Conservation (phyloP, 768 basidiomycete genomes). For the Butyriboletus loyo region DNA sequence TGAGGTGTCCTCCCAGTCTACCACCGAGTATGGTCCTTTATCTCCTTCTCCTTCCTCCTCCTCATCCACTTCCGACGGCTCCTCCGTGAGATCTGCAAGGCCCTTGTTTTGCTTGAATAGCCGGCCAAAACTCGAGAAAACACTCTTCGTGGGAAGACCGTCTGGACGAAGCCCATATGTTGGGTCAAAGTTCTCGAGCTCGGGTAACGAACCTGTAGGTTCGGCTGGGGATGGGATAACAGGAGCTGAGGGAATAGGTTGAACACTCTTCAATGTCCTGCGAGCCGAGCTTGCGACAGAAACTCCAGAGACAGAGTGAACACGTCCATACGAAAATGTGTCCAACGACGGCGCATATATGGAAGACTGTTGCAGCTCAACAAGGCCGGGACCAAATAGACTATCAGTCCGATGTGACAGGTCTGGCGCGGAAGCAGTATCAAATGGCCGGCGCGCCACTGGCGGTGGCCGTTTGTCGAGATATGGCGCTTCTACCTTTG, state of each 20-base stretch:
- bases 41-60: constrained; percentile 30
- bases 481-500: constrained; percentile 92
- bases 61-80: constrained; percentile 42
- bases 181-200: constrained; percentile 87
- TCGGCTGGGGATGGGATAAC: constrained; percentile 20
- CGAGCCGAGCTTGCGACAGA: constrained; percentile 37
- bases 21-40: constrained; percentile 52
- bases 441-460: constrained; percentile 31
- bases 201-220: constrained; percentile 32
- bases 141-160: constrained; percentile 79
- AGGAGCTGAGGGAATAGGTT: constrained; percentile 20
- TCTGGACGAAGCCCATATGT: constrained; percentile 95
- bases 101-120: constrained; percentile 68
- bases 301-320: constrained; percentile 41
- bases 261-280: constrained; percentile 20
- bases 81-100: constrained; percentile 79
- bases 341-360: constrained; percentile 22
- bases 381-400: constrained; percentile 5
- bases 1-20: constrained; percentile 67
- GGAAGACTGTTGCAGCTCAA: constrained; percentile 26
- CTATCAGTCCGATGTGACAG: constrained; percentile 23
- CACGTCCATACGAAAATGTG: constrained; percentile 21
- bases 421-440: constrained; percentile 45
- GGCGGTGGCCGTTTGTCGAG: constrained; percentile 51
- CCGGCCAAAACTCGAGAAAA: constrained; percentile 74